These are phyloP conservation scores for Vanilla planifolia DNA, from an alignment of 106 monocot genomes.

Conservation along the genomic window DNA sequence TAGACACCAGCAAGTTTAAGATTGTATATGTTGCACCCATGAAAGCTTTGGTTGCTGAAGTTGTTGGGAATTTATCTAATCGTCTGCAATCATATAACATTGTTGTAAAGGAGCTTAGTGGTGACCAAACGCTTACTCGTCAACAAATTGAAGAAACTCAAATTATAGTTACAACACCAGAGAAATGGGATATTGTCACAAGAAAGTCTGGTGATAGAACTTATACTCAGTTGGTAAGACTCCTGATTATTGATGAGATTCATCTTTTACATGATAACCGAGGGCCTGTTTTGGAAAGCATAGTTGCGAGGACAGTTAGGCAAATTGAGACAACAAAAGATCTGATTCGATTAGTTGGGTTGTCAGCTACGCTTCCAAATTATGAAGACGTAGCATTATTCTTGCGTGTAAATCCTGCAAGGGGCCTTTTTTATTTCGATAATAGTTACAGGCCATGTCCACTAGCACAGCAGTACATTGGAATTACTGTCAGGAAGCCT, in stretches of 20 bases:
- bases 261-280: slow-evolving; percentile 92
- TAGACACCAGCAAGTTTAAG: slow-evolving; percentile 67
- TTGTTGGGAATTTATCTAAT: slow-evolving; percentile 82
- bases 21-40: slow-evolving; percentile 97
- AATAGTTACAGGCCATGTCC: slow-evolving; percentile 96
- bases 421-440: slow-evolving; percentile 87
- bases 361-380: slow-evolving; percentile 95
- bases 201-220: slow-evolving; percentile 91
- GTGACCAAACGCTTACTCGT: slow-evolving; percentile 73
- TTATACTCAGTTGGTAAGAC: slow-evolving; percentile 80
- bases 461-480: slow-evolving; percentile 92
- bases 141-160: slow-evolving; percentile 98
- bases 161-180: slow-evolving; percentile 97
- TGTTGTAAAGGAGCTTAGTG: slow-evolving; percentile 91
- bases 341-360: slow-evolving; percentile 66
- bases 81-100: slow-evolving; percentile 67
- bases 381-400: slow-evolving; percentile 97
- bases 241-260: slow-evolving; percentile 88
- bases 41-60: slow-evolving; percentile 98
- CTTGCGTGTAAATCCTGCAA: slow-evolving; percentile 56
- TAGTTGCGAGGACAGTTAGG: slow-evolving; percentile 87
- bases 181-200: slow-evolving; percentile 96
- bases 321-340: slow-evolving; percentile 88
- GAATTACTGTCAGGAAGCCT: slow-evolving; percentile 93
- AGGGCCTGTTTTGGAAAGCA: slow-evolving; percentile 92